phyloP scores from a whole-genome alignment of 495 filamentous ascomycete genomes.

The Stereocaulon alpinum region DNA sequence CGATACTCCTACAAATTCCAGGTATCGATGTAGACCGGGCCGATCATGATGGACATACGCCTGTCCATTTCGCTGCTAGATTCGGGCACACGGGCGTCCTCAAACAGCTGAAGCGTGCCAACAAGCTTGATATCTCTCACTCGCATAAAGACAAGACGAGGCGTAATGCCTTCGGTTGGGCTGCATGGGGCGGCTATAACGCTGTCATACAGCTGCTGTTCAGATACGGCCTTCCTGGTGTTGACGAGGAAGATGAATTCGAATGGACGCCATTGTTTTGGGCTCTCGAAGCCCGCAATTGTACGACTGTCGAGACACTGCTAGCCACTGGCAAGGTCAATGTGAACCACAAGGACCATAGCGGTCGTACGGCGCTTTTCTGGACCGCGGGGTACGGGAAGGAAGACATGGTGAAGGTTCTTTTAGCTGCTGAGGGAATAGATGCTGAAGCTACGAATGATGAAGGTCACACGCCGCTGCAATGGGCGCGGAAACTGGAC shows the following conservation, averaged over 20 bases:
- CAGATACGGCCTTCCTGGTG: background rate
- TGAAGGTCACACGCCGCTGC: constrained; percentile 1
- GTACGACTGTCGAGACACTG: background rate
- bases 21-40: background rate
- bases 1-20: background rate
- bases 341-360: constrained; percentile 5
- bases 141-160: constrained; percentile 6
- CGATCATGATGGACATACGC: background rate
- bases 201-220: constrained; percentile 1
- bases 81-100: background rate
- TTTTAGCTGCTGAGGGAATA: background rate
- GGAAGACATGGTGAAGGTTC: background rate
- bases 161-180: constrained; percentile 1
- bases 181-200: constrained; percentile 3
- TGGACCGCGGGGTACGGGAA: constrained; percentile 2
- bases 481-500: background rate
- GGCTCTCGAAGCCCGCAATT: constrained; percentile 1
- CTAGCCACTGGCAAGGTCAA: background rate
- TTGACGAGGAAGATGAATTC: constrained; percentile 6
- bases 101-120: background rate
- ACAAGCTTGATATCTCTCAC: background rate
- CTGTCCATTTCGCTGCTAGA: background rate
- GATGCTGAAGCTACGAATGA: background rate
- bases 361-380: constrained; percentile 3
- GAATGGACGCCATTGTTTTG: constrained; percentile 12